Conservation (phyloP, 306 rosid genomes). For the Astragalus membranaceus region DNA sequence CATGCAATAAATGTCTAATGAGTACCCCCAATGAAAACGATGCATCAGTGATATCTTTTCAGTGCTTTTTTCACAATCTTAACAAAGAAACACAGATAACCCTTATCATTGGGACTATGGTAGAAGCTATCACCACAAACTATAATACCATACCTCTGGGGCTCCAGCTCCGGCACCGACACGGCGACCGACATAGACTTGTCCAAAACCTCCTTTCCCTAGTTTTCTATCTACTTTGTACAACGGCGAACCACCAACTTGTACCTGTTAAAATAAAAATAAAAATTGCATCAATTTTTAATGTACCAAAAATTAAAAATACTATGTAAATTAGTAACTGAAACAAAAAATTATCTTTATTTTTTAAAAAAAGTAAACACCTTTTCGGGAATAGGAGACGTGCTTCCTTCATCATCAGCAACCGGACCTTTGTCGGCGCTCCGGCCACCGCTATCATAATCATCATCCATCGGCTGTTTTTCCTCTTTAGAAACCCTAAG, state of each 20-base stretch:
- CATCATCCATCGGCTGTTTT: slow-evolving; percentile 52
- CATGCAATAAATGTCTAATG: neutral
- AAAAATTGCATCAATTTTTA: neutral
- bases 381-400: slow-evolving; percentile 80
- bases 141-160: slow-evolving; percentile 49
- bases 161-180: slow-evolving; percentile 59
- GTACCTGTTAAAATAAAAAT: slow-evolving; percentile 51
- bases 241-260: slow-evolving; percentile 83
- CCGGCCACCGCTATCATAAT: slow-evolving; percentile 52
- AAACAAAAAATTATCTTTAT: neutral
- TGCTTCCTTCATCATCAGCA: slow-evolving; percentile 59
- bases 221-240: slow-evolving; percentile 70
- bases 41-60: neutral
- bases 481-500: slow-evolving; percentile 26
- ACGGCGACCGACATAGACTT: slow-evolving; percentile 87
- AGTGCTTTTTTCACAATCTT: neutral
- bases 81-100: neutral
- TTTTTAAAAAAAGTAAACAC: slow-evolving; percentile 12
- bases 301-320: neutral
- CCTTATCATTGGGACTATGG: neutral
- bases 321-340: neutral
- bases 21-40: neutral
- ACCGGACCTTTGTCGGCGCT: slow-evolving; percentile 51
- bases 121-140: neutral
- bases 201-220: slow-evolving; percentile 98